Base-by-base conservation (phyloP, 345 rosid species). In the Passiflora organensis region DNA sequence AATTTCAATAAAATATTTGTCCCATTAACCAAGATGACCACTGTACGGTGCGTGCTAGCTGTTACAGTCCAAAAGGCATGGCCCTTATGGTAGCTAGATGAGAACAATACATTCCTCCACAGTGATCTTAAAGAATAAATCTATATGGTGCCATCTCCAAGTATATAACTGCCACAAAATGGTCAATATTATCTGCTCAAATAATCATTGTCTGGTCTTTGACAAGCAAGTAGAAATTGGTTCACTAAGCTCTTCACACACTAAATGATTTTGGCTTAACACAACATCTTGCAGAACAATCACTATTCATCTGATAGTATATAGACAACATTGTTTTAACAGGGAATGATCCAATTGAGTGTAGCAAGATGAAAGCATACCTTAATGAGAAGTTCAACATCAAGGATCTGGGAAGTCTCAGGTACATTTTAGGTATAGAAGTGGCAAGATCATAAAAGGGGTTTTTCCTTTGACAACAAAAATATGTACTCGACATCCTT, bases 321-420 rank as follows among this genome's bases (percentile, higher is more conserved):
- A n/a, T n/a, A n/a, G n/a, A n/a, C n/a, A n/a, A n/a, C n/a, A n/a
- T n/a, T n/a, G n/a, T n/a, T n/a, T n/a, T n/a, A n/a, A n/a, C n/a
- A n/a, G n/a, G n/a, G n/a, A n/a, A n/a, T n/a, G n/a, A n/a, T n/a
- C n/a, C n/a, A n/a, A n/a, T n/a, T n/a, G n/a, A n/a, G n/a, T n/a
- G n/a, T n/a, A n/a, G n/a, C n/a, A n/a, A n/a, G n/a, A n/a, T n/a
- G n/a, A n/a, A n/a, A n/a, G n/a, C n/a, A 22, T 11, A 49, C 25
- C 14, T 13, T 23, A 0, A 13, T 21, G 14, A 25, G 25, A 0
- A 5, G 0, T 50, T 50, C 0, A 1, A 6, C 19, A 1, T 0
- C 38, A 50, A 0, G 0, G 0, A 9, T 11, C 17, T 50, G 5
- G 32, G 32, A 23, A 25, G 25, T 13, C 25, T 50, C 6, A 50